These are phyloP conservation scores for Eudorina sp. DNA, from an alignment of 139 green algal genomes.

Conservation along the genomic window DNA sequence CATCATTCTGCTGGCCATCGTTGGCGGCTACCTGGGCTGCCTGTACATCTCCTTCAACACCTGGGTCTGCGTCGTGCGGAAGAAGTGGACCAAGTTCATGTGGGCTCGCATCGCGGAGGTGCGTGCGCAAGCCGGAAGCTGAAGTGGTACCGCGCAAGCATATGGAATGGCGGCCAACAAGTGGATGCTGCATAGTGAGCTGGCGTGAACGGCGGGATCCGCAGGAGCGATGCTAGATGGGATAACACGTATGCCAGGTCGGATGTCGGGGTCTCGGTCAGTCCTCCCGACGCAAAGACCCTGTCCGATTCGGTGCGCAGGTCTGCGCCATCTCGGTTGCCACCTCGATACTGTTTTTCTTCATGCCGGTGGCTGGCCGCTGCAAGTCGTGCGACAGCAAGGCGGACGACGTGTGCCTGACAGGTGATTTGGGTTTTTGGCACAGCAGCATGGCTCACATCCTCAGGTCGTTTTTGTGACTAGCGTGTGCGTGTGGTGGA, in stretches of 20 bases:
- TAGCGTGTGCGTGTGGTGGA: no score
- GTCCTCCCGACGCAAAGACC: no score
- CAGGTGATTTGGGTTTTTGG: not conserved
- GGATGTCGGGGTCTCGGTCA: no score
- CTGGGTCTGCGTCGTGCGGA: slow-evolving; percentile 74
- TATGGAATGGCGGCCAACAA: not conserved
- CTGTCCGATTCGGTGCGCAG: slow-evolving; percentile 28
- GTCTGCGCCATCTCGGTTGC: slow-evolving; percentile 62
- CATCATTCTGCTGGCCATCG: slow-evolving; percentile 59
- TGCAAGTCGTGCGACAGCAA: slow-evolving; percentile 61
- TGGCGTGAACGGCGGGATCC: not conserved
- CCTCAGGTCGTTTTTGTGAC: no score
- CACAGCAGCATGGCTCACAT: no score
- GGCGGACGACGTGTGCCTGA: slow-evolving; percentile 30
- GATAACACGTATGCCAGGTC: no score
- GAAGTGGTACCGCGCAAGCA: not conserved
- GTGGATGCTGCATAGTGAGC: not conserved
- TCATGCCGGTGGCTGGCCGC: slow-evolving; percentile 56
- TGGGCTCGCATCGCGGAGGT: slow-evolving; percentile 63
- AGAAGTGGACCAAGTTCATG: slow-evolving; percentile 69
- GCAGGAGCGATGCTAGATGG: not conserved
- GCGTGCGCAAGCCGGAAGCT: not conserved
- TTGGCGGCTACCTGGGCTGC: slow-evolving; percentile 65
- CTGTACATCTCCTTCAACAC: slow-evolving; percentile 73
- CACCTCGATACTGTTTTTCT: slow-evolving; percentile 67